phyloP scores from a whole-genome alignment of 345 rosid species.

The Citrus cavaleriei region DNA sequence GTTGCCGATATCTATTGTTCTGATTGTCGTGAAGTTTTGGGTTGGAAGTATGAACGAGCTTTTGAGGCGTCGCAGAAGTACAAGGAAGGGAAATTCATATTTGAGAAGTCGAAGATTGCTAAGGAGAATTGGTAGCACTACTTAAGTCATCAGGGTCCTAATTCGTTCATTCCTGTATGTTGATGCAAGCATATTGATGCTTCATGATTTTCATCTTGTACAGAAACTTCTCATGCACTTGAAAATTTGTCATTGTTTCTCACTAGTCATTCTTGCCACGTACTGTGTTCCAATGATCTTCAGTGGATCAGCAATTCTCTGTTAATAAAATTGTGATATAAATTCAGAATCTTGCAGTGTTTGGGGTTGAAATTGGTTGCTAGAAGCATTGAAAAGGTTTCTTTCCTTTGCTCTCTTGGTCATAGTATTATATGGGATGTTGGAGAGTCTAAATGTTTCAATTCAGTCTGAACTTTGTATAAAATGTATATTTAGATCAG shows the following conservation, averaged over 20 bases:
- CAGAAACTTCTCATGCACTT: conserved; percentile 10
- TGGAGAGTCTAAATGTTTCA: too few relatives aligned
- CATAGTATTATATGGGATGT: background rate
- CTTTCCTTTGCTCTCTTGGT: background rate
- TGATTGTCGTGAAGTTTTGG: conserved; percentile 69
- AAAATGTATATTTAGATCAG: background rate
- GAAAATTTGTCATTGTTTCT: conserved; percentile 23
- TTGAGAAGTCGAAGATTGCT: conserved; percentile 76
- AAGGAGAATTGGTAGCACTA: conserved; percentile 67
- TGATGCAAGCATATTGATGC: conserved; percentile 12
- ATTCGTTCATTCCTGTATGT: conserved; percentile 22
- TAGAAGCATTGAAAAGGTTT: background rate
- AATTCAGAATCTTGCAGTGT: conserved; percentile 1
- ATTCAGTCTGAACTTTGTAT: background rate
- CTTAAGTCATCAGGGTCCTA: background rate
- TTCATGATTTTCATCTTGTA: conserved; percentile 21
- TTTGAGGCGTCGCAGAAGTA: conserved; percentile 68
- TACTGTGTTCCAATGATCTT: conserved; percentile 8
- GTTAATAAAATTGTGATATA: conserved; percentile 18
- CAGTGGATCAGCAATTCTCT: conserved; percentile 3
- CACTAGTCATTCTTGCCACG: conserved; percentile 12
- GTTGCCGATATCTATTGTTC: conserved; percentile 73
- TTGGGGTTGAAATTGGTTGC: background rate
- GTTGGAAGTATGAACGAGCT: conserved; percentile 89
- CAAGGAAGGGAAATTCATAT: conserved; percentile 86